Conservation (phyloP, 2,329 filamentous ascomycete species). For the Fusarium beomiforme region DNA sequence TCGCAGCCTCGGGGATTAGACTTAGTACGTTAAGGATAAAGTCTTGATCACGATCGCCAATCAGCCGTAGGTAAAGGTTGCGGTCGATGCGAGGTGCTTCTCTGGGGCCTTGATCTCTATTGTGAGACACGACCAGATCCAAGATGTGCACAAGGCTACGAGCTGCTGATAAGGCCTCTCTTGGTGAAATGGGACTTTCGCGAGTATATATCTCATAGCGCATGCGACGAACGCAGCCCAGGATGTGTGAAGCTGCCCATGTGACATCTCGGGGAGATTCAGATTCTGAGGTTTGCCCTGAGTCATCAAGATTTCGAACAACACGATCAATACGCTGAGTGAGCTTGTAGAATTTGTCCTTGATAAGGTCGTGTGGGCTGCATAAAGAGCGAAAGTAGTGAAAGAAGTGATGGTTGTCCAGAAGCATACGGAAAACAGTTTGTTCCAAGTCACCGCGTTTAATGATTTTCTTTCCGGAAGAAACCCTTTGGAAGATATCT, state of each 20-base stretch:
- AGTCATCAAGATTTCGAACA: slow-evolving; percentile 54
- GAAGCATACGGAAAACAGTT: slow-evolving; percentile 63
- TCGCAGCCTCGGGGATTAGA: slow-evolving; percentile 56
- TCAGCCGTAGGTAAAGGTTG: slow-evolving; percentile 60
- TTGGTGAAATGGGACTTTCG: slow-evolving; percentile 48
- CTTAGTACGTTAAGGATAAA: slow-evolving; percentile 59
- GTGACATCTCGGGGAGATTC: slow-evolving; percentile 53
- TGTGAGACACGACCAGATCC: slow-evolving; percentile 54
- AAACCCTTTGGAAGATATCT: slow-evolving; percentile 54
- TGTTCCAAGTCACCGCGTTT: slow-evolving; percentile 59
- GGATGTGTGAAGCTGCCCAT: slow-evolving; percentile 62
- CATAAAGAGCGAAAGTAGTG: slow-evolving; percentile 60
- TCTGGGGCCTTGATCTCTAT: slow-evolving; percentile 49
- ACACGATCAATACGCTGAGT: slow-evolving; percentile 59
- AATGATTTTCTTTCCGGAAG: slow-evolving; percentile 48
- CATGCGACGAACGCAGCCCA: slow-evolving; percentile 55
- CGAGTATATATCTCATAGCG: slow-evolving; percentile 53
- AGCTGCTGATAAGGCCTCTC: slow-evolving; percentile 57
- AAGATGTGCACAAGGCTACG: slow-evolving; percentile 61
- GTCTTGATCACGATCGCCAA: slow-evolving; percentile 55
- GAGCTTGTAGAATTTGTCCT: slow-evolving; percentile 60
- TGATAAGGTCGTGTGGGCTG: slow-evolving; percentile 55
- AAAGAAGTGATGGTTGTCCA: slow-evolving; percentile 65
- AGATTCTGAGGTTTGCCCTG: background rate
- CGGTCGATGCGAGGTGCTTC: slow-evolving; percentile 45